A percentile compares a stretch with the other conserved stretches of the same genome.
phyloP scores from a whole-genome alignment of 345 rosid genomes.

The Populus ilicifolia region DNA sequence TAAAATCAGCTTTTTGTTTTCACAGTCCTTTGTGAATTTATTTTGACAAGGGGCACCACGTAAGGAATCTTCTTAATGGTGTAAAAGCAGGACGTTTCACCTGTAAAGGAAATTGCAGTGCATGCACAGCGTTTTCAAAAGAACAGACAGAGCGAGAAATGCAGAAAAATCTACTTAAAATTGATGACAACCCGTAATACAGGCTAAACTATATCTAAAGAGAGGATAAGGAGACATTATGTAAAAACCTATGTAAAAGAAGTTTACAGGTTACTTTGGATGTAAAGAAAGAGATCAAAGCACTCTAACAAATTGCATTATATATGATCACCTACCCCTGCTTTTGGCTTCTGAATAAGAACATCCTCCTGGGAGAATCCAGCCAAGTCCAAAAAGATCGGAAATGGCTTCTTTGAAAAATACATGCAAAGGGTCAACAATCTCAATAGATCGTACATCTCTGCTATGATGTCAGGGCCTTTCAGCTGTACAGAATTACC shows the following conservation, averaged over 20 bases:
- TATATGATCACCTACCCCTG: slow-evolving; percentile 59
- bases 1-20: not conserved
- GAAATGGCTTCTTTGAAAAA: slow-evolving; percentile 91
- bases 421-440: slow-evolving; percentile 78
- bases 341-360: slow-evolving; percentile 91
- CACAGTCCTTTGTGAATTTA: not conserved
- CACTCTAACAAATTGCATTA: not conserved
- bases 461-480: slow-evolving; percentile 62
- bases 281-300: not conserved
- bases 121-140: not conserved
- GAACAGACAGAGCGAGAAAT: not conserved
- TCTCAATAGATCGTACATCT: slow-evolving; percentile 58
- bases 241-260: not conserved
- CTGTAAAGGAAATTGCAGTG: not conserved
- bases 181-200: not conserved
- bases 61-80: not conserved
- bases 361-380: slow-evolving; percentile 75
- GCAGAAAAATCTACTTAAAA: not conserved
- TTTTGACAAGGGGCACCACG: not conserved
- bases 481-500: slow-evolving; percentile 50
- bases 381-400: slow-evolving; percentile 72
- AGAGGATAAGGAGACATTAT: not conserved
- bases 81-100: not conserved
- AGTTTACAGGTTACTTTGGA: not conserved
- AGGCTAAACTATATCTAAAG: not conserved